phyloP scores from a whole-genome alignment of 208 protist genomes.

The Acanthamoeba divionensis region DNA sequence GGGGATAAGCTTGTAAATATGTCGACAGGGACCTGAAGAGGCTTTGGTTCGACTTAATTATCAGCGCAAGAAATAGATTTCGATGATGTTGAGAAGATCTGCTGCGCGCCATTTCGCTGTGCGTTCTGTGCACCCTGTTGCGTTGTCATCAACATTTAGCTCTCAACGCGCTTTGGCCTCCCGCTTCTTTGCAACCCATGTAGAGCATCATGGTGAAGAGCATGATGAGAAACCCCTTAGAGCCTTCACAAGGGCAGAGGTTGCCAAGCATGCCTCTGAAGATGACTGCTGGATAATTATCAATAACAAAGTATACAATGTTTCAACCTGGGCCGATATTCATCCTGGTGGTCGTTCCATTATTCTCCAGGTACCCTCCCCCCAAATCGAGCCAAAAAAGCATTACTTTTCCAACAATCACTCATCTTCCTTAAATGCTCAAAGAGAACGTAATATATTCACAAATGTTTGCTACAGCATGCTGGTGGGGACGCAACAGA shows the following conservation, averaged over 20 bases:
- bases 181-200: too few relatives aligned
- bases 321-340: neutral
- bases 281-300: slow-evolving; percentile 48
- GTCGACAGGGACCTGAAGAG: too few relatives aligned
- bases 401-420: neutral
- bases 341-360: neutral
- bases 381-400: too few relatives aligned
- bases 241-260: slow-evolving; percentile 8
- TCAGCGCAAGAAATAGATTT: too few relatives aligned
- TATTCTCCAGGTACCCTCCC: neutral
- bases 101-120: too few relatives aligned
- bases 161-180: too few relatives aligned
- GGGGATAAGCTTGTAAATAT: too few relatives aligned
- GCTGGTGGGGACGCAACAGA: neutral
- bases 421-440: neutral
- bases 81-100: too few relatives aligned
- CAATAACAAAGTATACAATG: slow-evolving; percentile 48
- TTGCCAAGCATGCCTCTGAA: slow-evolving; percentile 35
- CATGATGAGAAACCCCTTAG: neutral
- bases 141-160: too few relatives aligned
- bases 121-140: too few relatives aligned
- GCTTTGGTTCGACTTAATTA: too few relatives aligned
- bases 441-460: neutral
- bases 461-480: neutral
- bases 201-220: neutral